phyloP scores from a whole-genome alignment of 1,284 basidiomycete species.

The Pholiota adiposa region DNA sequence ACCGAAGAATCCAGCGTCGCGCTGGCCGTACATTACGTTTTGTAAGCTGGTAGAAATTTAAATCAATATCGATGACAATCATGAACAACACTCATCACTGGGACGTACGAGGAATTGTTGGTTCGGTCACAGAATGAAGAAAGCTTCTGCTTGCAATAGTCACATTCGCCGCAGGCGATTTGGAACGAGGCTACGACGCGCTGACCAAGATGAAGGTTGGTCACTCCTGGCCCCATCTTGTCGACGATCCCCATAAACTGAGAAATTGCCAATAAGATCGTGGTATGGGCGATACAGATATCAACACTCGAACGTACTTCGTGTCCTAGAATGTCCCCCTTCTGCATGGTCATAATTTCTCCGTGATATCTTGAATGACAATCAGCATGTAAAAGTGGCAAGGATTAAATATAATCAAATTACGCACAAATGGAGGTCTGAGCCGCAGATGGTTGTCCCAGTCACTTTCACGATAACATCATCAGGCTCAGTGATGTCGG shows the following conservation, averaged over 20 bases:
- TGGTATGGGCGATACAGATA: neutral
- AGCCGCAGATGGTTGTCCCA: conserved; percentile 73
- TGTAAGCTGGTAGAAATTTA: conserved; percentile 39
- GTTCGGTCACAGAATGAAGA: conserved; percentile 77
- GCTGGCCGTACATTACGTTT: conserved; percentile 70
- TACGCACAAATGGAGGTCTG: conserved; percentile 65
- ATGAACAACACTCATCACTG: no score
- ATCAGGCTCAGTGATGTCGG: conserved; percentile 69
- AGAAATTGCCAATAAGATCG: neutral
- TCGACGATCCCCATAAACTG: conserved; percentile 76
- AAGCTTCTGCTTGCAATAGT: conserved; percentile 74
- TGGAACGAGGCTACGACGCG: conserved; percentile 81
- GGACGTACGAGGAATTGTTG: conserved; percentile 63
- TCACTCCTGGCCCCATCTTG: conserved; percentile 65
- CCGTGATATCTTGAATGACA: conserved; percentile 47
- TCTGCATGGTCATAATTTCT: conserved; percentile 67
- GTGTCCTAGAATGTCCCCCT: conserved; percentile 80
- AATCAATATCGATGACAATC: no score
- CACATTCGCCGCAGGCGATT: conserved; percentile 77
- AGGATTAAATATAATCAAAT: no score
- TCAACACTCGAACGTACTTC: conserved; percentile 43
- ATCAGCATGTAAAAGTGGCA: no score
- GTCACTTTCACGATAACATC: conserved; percentile 74
- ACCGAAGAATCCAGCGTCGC: conserved; percentile 76
- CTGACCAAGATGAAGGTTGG: conserved; percentile 61